Percentiles rank a stretch among this genome's conserved stretches.
Conservation (phyloP, 2,329 filamentous ascomycete genomes). For the Ophiocordyceps robertsii region DNA sequence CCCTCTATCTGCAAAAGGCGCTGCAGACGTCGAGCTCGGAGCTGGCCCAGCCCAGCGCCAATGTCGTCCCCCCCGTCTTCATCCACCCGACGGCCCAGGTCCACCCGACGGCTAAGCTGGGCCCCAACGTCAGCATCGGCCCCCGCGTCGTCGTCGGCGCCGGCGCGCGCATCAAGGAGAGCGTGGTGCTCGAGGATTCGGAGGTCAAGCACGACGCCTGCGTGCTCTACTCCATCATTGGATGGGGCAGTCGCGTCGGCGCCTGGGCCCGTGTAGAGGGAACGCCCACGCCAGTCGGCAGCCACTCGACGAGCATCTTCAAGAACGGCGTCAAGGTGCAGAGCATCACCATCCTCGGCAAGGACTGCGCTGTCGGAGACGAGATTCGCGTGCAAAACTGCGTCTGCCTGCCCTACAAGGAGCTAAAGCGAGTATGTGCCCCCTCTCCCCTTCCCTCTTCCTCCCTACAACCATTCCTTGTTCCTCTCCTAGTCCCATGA, state of each 20-base stretch:
- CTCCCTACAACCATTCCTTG: background rate
- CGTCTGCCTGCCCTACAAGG: constrained; percentile 94
- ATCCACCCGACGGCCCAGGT: constrained; percentile 86
- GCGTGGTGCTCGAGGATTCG: constrained; percentile 85
- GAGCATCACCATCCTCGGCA: constrained; percentile 92
- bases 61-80: constrained; percentile 85
- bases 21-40: constrained; percentile 68
- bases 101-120: constrained; percentile 90
- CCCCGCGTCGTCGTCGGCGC: constrained; percentile 76
- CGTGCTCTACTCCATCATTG: constrained; percentile 89
- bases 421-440: constrained; percentile 75
- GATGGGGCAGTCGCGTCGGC: constrained; percentile 89
- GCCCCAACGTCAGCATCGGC: constrained; percentile 91
- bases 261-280: constrained; percentile 98
- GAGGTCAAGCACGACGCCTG: constrained; percentile 97
- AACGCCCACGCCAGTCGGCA: constrained; percentile 73
- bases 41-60: constrained; percentile 69
- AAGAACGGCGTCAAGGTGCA: constrained; percentile 99
- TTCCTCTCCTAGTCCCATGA: background rate
- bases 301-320: constrained; percentile 85
- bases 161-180: constrained; percentile 86
- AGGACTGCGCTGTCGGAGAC: constrained; percentile 88
- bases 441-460: background rate
- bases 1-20: constrained; percentile 89
- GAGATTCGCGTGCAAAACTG: constrained; percentile 97